These are phyloP conservation scores for Malassezia brasiliensis DNA, from an alignment of 1,284 basidiomycete species.

Conservation along the genomic window DNA sequence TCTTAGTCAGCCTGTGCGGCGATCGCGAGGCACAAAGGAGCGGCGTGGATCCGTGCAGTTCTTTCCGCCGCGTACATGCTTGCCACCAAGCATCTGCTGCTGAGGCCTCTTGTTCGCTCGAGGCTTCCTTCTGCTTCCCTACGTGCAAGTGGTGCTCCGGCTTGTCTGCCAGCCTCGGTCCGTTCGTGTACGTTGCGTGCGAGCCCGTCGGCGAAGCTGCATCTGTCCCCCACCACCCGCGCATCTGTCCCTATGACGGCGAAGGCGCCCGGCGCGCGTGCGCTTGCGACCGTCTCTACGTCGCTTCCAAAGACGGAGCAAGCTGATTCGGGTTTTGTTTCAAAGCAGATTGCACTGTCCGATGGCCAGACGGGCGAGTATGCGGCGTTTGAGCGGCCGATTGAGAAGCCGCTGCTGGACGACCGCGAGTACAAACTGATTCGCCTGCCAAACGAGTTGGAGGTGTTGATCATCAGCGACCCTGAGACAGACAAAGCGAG, in stretches of 20 bases:
- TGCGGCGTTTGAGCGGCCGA: conserved; percentile 4
- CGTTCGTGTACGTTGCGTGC: too few relatives aligned
- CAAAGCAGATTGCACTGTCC: not conserved
- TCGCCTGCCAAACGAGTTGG: conserved; percentile 72
- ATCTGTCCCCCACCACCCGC: too few relatives aligned
- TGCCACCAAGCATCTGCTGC: not conserved
- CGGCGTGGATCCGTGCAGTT: not conserved
- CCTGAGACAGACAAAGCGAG: conserved; percentile 83
- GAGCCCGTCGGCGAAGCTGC: too few relatives aligned
- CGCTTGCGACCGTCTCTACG: too few relatives aligned
- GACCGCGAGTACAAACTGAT: conserved; percentile 57
- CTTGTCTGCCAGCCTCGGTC: too few relatives aligned
- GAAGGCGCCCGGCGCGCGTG: too few relatives aligned
- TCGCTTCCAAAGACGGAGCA: too few relatives aligned
- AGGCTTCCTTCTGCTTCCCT: not conserved
- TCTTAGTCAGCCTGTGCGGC: not conserved
- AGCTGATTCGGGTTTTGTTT: not conserved
- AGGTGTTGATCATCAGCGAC: conserved; percentile 78
- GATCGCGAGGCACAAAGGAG: conserved; percentile 3
- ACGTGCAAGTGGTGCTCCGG: too few relatives aligned
- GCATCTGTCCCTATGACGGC: too few relatives aligned
- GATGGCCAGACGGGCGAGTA: not conserved
- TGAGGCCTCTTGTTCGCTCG: not conserved
- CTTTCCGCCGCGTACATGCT: conserved; percentile 6
- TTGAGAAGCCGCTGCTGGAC: conserved; percentile 28